Evolutionary conservation across 352 stramenopile genomes (phyloP), one percentile per base, ranked within the genome.

Genomic region (Aphanomyces invadans): DNA sequence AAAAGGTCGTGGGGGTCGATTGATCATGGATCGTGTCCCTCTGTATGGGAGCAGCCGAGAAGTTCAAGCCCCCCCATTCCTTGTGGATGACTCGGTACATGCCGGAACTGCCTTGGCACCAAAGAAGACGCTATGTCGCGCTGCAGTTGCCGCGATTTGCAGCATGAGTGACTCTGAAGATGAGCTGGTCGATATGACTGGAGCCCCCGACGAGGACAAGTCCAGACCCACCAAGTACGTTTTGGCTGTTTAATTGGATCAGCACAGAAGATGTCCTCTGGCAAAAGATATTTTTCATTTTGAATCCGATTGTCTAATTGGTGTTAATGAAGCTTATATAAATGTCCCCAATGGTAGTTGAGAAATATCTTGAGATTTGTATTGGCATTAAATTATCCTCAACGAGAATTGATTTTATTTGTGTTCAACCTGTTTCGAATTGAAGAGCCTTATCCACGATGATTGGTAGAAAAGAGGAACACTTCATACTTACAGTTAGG

Each of bases 111-210:
- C 49, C n/a, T n/a, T n/a, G n/a, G n/a, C n/a, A n/a, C n/a, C 21
- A n/a, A n/a, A n/a, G 19, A 21, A 29, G 19, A n/a, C 49, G 29
- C 10, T 28, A 10, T 36, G 19, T 57, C 45, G 75, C 79, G 11
- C 17, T 63, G 17, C 80, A 10, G 48, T 93, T 42, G 74, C 91
- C 59, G 81, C 90, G 62, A 93, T 93, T 39, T 93, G 90, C 69
- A 48, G 63, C 62, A 91, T 93, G 84, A 93, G 84, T 55, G 84
- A 93, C 70, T 91, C 82, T 28, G 84, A 93, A 68, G 84, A 93
- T 55, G 84, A 93, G 62, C 39, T 82, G 1, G 42, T 93, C 19
- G 84, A 93, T 26, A 21, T 45, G 3, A n/a, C n/a, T n/a, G n/a
- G n/a, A n/a, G 33, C 36, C 9, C 49, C 15, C 1, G 55, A 63